A percentile compares a stretch with the other conserved stretches of the same genome.
phyloP scores from a whole-genome alignment of 441 rosid species.

The Flueggea neowawraea region DNA sequence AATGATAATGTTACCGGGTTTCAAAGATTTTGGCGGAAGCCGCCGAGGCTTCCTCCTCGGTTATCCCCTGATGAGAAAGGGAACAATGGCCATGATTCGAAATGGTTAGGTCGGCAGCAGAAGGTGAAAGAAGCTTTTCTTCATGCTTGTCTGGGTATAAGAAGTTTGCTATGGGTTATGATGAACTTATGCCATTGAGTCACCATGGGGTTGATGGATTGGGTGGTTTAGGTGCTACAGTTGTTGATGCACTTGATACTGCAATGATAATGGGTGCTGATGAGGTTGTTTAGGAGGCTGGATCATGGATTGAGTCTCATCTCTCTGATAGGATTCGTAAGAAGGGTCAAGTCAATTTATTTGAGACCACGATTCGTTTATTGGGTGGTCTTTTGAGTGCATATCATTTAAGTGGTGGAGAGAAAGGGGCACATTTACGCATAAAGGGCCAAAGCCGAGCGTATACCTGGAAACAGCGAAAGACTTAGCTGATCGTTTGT shows the following conservation, averaged over 20 bases:
- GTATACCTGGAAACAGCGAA: constrained; percentile 76
- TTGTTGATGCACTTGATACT: constrained; percentile 96
- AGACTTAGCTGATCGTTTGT: constrained; percentile 82
- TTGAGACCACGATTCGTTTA: constrained; percentile 95
- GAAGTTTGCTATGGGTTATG: constrained; percentile 86
- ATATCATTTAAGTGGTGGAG: constrained; percentile 90
- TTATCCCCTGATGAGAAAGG: constrained; percentile 71
- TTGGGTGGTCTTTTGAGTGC: constrained; percentile 99
- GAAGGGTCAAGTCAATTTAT: constrained; percentile 95
- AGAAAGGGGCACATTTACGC: constrained; percentile 38
- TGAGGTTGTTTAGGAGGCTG: constrained; percentile 79
- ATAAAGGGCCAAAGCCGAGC: constrained; percentile 62
- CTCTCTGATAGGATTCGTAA: constrained; percentile 71
- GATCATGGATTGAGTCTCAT: constrained; percentile 80
- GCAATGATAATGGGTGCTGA: constrained; percentile 95
- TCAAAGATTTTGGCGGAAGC: constrained; percentile 56
- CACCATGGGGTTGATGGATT: constrained; percentile 76
- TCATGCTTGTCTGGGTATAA: constrained; percentile 93
- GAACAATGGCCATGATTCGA: constrained; percentile 27
- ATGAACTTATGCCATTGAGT: constrained; percentile 92
- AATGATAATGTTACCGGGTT: constrained; percentile 39
- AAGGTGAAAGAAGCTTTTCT: constrained; percentile 81
- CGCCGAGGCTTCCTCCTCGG: constrained; percentile 92
- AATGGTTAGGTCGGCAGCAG: constrained; percentile 64
- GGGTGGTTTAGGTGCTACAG: constrained; percentile 97